Evolutionary conservation across 306 rosid species (phyloP).

Genomic region (Trifolium fragiferum): DNA sequence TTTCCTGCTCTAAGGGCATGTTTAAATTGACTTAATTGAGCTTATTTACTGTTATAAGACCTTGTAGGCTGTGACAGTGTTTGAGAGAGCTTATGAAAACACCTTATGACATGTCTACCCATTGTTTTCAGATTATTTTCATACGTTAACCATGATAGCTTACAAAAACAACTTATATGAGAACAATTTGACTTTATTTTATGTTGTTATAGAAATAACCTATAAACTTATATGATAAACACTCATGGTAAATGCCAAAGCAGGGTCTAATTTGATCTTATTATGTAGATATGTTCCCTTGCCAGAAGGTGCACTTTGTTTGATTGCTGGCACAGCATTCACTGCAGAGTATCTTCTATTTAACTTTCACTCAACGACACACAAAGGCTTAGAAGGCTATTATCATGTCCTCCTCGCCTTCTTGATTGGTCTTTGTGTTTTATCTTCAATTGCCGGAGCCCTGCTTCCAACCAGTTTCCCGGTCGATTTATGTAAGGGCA

Average conservation of each 20-base stretch:
- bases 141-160: not conserved
- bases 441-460: conserved; percentile 64
- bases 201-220: not conserved
- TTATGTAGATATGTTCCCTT: conserved; percentile 60
- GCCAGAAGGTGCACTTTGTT: conserved; percentile 74
- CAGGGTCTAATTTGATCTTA: not conserved
- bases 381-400: conserved; percentile 85
- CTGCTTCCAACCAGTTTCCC: conserved; percentile 76
- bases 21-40: not conserved
- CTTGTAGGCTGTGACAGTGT: not conserved
- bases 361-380: conserved; percentile 82
- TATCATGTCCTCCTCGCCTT: conserved; percentile 79
- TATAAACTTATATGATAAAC: not conserved
- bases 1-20: not conserved
- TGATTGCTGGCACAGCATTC: conserved; percentile 77
- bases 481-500: conserved; percentile 67
- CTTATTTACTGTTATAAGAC: not conserved
- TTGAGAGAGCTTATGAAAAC: not conserved
- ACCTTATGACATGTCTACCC: not conserved
- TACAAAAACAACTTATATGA: not conserved
- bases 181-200: not conserved
- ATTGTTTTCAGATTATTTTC: no score
- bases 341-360: conserved; percentile 77
- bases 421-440: conserved; percentile 66
- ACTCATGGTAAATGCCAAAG: not conserved